phyloP scores from a whole-genome alignment of 2,329 filamentous ascomycete species.

The Passalora sequoiae region DNA sequence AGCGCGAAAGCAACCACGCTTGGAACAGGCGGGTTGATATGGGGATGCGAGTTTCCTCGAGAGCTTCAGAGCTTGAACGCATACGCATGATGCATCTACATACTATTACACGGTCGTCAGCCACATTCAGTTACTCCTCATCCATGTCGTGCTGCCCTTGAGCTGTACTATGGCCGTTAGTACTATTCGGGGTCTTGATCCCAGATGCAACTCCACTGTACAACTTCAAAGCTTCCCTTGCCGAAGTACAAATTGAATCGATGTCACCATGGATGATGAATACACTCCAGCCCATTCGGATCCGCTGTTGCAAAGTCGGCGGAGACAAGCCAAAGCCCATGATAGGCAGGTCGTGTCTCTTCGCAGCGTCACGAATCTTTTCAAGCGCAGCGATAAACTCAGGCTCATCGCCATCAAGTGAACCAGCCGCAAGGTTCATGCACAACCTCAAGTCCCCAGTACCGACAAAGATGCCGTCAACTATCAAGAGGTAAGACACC shows the following conservation, averaged over 20 bases:
- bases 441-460: conserved; percentile 6
- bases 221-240: neutral
- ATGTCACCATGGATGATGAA: conserved; percentile 7
- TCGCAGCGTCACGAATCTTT: conserved; percentile 4
- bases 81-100: too few relatives aligned
- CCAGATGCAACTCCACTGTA: conserved; percentile 43
- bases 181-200: neutral
- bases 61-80: too few relatives aligned
- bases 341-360: conserved; percentile 1
- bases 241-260: conserved; percentile 4
- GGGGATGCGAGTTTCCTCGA: too few relatives aligned
- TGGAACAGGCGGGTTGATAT: too few relatives aligned
- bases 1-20: too few relatives aligned
- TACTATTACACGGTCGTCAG: too few relatives aligned
- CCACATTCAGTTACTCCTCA: too few relatives aligned
- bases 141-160: neutral
- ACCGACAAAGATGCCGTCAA: conserved; percentile 7
- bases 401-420: conserved; percentile 9
- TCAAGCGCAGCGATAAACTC: conserved; percentile 5
- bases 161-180: neutral
- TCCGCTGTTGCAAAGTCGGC: neutral
- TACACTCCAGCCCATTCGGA: conserved; percentile 7
- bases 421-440: conserved; percentile 1
- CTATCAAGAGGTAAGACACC: too few relatives aligned
- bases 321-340: conserved; percentile 6